Conservation (phyloP, 78 protist species). For the Acrasis kona region DNA sequence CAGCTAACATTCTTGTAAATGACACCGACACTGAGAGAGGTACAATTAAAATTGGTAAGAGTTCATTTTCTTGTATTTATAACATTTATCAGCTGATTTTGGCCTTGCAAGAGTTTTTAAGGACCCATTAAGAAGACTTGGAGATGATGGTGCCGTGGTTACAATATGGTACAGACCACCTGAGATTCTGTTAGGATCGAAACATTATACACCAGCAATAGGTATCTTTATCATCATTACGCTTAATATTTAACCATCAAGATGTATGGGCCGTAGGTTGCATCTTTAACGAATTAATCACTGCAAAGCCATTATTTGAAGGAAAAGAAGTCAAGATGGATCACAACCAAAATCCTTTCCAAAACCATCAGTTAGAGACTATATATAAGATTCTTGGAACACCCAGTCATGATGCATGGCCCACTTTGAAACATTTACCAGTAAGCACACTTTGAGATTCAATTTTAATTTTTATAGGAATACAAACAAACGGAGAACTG, state of each 20-base stretch:
- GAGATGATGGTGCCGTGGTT: slow-evolving; percentile 92
- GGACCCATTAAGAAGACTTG: slow-evolving; percentile 95
- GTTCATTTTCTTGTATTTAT: too few relatives aligned
- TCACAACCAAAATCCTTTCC: slow-evolving; percentile 30
- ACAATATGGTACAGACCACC: slow-evolving; percentile 99
- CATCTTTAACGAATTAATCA: slow-evolving; percentile 84
- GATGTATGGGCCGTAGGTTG: slow-evolving; percentile 99
- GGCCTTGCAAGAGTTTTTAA: slow-evolving; percentile 98
- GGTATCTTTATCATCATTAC: too few relatives aligned
- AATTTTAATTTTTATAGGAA: too few relatives aligned
- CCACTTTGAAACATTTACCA: background rate
- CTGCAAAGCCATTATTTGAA: slow-evolving; percentile 1
- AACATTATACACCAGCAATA: slow-evolving; percentile 89
- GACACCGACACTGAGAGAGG: background rate
- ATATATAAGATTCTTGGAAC: background rate
- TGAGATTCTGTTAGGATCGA: slow-evolving; percentile 95
- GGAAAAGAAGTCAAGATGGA: slow-evolving; percentile 66
- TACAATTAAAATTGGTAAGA: too few relatives aligned
- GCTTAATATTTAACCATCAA: slow-evolving; percentile 71
- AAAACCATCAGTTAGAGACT: background rate
- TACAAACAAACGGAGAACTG: too few relatives aligned
- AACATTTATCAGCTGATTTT: slow-evolving; percentile 97
- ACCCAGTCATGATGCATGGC: background rate
- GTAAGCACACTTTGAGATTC: too few relatives aligned
- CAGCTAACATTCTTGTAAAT: background rate